Evolutionary conservation across 257 asterid genomes (phyloP).

Genomic region (Eucommia ulmoides): DNA sequence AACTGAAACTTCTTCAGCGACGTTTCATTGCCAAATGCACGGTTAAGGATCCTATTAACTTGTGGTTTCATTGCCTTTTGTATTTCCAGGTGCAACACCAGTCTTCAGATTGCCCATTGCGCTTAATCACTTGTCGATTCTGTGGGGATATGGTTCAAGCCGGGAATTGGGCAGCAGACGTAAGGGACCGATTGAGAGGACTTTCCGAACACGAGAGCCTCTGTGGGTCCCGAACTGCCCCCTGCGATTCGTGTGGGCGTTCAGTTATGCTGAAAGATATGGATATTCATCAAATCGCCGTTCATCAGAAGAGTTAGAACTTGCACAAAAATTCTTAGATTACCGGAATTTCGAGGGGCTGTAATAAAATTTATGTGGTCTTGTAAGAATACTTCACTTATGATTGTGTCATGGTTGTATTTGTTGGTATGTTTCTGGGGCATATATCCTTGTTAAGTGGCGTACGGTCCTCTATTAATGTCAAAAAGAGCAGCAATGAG

Average conservation of each 20-base stretch:
- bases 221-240: slow-evolving; percentile 94
- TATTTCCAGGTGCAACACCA: slow-evolving; percentile 76
- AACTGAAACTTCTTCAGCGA: not conserved
- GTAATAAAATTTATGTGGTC: too few relatives aligned
- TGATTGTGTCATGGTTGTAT: too few relatives aligned
- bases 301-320: slow-evolving; percentile 51
- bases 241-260: slow-evolving; percentile 93
- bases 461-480: too few relatives aligned
- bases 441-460: too few relatives aligned
- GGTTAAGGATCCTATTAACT: not conserved
- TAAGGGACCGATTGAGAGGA: slow-evolving; percentile 75
- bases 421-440: too few relatives aligned
- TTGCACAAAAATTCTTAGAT: too few relatives aligned
- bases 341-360: too few relatives aligned
- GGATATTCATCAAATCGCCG: slow-evolving; percentile 92
- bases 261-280: slow-evolving; percentile 95
- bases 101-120: slow-evolving; percentile 58
- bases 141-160: slow-evolving; percentile 99
- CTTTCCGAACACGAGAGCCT: slow-evolving; percentile 76
- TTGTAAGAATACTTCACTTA: too few relatives aligned
- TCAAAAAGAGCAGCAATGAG: too few relatives aligned
- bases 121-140: slow-evolving; percentile 70
- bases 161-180: slow-evolving; percentile 67
- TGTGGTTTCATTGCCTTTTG: not conserved
- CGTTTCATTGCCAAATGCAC: not conserved